Evolutionary conservation across 768 basidiomycete genomes (phyloP), one percentile per base, ranked within the genome.

Genomic region (Russula virescens): DNA sequence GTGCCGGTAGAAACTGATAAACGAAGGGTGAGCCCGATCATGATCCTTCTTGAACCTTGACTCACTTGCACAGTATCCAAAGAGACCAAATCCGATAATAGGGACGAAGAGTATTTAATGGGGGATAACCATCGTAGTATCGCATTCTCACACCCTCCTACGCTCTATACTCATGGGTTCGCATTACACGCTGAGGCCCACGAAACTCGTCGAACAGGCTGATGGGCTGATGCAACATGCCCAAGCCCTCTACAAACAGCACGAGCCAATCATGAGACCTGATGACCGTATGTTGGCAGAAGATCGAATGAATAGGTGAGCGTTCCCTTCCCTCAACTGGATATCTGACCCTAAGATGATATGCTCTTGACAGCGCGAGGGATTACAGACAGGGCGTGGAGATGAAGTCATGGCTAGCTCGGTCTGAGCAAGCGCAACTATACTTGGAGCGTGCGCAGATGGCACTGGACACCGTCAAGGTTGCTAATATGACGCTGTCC

Each of bases 381-480:
- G 51, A 63, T 25, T 48, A 23, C 26, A 63, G 51, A 23, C 28
- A 23, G 0, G 35, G 56, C 2, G 31, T 40, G 9, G 57, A 54
- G 38, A 14, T 25, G 38, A 63, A 48, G 19, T n/a, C 51, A 31
- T 54, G 25, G 23, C 26, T 3, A 5, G 16, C 25, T 25, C 49
- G 7, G 7, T 25, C 49, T 2, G 4, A 47, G 5, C 62, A 58
- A 50, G 56, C 57, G 2, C 58, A 13, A n/a, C 31, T 53, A 18
- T 63, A 63, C n/a, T 8, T 25, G 5, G 43, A 47, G 10, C 57
- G 19, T 14, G 56, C 57, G 19, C 51, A 58, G 21, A 14, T n/a
- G 16, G 55, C 62, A 3, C 18, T 58, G 38, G 26, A 58, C 13
- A 48, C 51, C 0, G 50, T 63, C 21, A 53, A 63, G 62, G 62